phyloP scores from a whole-genome alignment of 2,329 filamentous ascomycete genomes.

The Capronia americana region DNA sequence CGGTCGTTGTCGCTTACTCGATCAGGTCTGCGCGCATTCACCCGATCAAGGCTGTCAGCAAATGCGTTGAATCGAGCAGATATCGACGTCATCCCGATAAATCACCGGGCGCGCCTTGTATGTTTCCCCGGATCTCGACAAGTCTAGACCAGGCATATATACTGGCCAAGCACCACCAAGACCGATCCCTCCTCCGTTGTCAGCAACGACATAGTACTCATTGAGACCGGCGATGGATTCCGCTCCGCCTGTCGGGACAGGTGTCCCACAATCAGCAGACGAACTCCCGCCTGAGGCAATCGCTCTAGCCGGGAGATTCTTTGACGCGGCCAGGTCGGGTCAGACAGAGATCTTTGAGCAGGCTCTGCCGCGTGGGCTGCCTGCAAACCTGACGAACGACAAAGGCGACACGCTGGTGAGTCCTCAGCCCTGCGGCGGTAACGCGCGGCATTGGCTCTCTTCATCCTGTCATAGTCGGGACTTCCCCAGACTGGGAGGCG shows the following conservation, averaged over 20 bases:
- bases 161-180: slow-evolving; percentile 3
- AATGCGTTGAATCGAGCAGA: background rate
- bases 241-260: slow-evolving; percentile 6
- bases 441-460: background rate
- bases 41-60: background rate
- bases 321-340: slow-evolving; percentile 69
- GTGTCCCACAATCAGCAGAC: slow-evolving; percentile 15
- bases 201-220: background rate
- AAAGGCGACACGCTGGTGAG: slow-evolving; percentile 73
- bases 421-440: background rate
- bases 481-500: background rate
- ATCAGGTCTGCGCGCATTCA: background rate
- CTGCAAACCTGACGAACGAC: slow-evolving; percentile 73
- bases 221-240: slow-evolving; percentile 16
- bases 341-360: slow-evolving; percentile 64
- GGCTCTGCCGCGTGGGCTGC: slow-evolving; percentile 69
- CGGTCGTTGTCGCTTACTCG: background rate
- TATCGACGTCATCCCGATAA: slow-evolving; percentile 14
- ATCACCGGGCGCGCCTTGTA: slow-evolving; percentile 2
- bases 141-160: slow-evolving; percentile 9
- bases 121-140: background rate
- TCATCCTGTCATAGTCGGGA: background rate
- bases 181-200: background rate
- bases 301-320: slow-evolving; percentile 70
- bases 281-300: slow-evolving; percentile 68